Percentiles rank a stretch among this genome's conserved stretches.
Conservation (phyloP, 2,329 filamentous ascomycete species). For the Neurospora sp. region DNA sequence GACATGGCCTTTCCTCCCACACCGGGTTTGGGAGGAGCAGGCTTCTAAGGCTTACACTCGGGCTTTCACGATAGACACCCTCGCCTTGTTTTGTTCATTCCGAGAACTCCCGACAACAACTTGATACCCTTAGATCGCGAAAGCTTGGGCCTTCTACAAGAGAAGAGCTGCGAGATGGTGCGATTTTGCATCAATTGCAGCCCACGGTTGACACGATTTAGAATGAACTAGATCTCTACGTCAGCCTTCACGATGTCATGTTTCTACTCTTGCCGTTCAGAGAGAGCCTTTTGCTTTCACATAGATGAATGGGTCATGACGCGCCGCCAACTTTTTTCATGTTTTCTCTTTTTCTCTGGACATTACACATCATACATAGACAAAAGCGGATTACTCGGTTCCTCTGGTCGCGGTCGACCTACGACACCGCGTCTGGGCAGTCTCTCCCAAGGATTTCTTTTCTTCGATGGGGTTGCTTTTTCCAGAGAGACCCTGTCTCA, state of each 20-base stretch:
- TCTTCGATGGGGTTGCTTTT: constrained; percentile 6
- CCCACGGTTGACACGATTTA: constrained; percentile 22
- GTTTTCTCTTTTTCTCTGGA: constrained; percentile 18
- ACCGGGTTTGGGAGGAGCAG: constrained; percentile 25
- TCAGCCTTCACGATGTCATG: constrained; percentile 29
- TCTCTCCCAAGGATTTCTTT: constrained; percentile 10
- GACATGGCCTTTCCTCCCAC: constrained; percentile 25
- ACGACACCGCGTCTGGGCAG: constrained; percentile 11
- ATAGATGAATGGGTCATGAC: constrained; percentile 28
- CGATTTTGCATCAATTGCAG: constrained; percentile 20
- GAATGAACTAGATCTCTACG: constrained; percentile 20
- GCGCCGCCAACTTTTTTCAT: constrained; percentile 18
- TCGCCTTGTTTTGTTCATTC: constrained; percentile 23
- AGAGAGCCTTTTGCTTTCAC: constrained; percentile 27
- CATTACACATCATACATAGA: constrained; percentile 39
- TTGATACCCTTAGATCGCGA: constrained; percentile 31
- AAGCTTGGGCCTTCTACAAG: constrained; percentile 19
- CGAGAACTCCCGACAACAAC: constrained; percentile 24
- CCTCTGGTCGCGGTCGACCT: constrained; percentile 33
- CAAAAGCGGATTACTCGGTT: constrained; percentile 57
- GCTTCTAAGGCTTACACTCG: constrained; percentile 24
- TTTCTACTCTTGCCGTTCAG: constrained; percentile 27
- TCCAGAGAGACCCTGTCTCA: constrained; percentile 13
- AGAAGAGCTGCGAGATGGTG: constrained; percentile 18
- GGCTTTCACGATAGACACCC: constrained; percentile 25